Conservation (phyloP, 2,329 filamentous ascomycete genomes). For the Aschersonia sp. region DNA sequence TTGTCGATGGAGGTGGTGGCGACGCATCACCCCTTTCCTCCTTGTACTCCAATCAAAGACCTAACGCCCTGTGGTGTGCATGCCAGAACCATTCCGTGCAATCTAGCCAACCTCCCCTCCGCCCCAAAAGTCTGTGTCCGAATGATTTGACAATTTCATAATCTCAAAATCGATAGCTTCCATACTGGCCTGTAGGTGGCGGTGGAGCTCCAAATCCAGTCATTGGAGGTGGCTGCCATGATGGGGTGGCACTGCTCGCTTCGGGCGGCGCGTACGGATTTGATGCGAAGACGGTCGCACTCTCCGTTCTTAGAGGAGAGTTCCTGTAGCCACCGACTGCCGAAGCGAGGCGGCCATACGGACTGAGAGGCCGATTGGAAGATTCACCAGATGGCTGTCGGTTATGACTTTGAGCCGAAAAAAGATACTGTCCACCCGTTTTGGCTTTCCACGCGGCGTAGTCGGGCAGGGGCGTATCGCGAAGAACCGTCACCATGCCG, state of each 20-base stretch:
- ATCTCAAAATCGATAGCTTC: constrained; percentile 18
- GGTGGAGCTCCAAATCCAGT: constrained; percentile 15
- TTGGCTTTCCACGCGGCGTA: constrained; percentile 38
- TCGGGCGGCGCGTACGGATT: constrained; percentile 17
- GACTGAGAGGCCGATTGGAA: constrained; percentile 28
- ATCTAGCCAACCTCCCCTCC: not conserved
- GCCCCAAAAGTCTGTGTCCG: too few relatives aligned
- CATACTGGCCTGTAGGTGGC: constrained; percentile 18
- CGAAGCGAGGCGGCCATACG: constrained; percentile 28
- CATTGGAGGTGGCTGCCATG: constrained; percentile 15
- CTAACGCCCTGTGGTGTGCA: constrained; percentile 13
- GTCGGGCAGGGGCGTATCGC: constrained; percentile 51
- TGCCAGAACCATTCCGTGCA: constrained; percentile 1
- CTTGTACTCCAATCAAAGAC: not conserved
- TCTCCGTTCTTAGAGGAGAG: constrained; percentile 34
- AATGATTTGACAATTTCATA: too few relatives aligned
- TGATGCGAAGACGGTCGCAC: constrained; percentile 11
- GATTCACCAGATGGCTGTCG: constrained; percentile 30
- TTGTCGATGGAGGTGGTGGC: too few relatives aligned
- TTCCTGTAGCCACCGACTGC: constrained; percentile 32
- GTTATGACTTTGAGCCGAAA: constrained; percentile 19
- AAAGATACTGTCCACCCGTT: constrained; percentile 20
- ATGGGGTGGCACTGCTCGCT: constrained; percentile 8
- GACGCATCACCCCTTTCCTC: too few relatives aligned
- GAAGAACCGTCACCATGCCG: constrained; percentile 60